Evolutionary conservation across 1,139 yeast genomes (phyloP).

Genomic region (Eremothecium coryli): DNA sequence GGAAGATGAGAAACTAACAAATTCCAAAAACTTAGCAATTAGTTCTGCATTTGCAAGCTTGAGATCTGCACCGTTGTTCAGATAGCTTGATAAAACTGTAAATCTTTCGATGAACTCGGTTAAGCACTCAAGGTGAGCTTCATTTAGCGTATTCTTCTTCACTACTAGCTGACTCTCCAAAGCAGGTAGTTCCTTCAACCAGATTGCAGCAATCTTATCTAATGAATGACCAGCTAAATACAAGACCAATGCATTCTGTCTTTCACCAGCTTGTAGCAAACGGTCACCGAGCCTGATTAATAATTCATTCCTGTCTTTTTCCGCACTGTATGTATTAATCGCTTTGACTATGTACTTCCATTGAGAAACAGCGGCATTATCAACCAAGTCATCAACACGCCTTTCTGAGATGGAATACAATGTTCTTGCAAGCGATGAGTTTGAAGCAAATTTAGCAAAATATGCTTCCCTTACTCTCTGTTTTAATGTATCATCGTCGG

Average conservation of each 20-base stretch:
- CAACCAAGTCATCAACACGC: conserved; percentile 63
- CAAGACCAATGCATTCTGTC: conserved; percentile 70
- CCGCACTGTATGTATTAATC: conserved; percentile 48
- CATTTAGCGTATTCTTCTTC: conserved; percentile 43
- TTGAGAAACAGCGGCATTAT: conserved; percentile 63
- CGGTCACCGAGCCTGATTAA: conserved; percentile 71
- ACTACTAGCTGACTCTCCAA: conserved; percentile 46
- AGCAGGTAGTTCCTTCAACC: conserved; percentile 68
- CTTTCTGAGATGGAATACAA: conserved; percentile 55
- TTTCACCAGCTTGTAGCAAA: conserved; percentile 39
- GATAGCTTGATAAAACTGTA: conserved; percentile 58
- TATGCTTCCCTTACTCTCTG: conserved; percentile 63
- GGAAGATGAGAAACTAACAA: conserved; percentile 69
- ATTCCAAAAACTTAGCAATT: conserved; percentile 44
- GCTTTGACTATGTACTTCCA: conserved; percentile 82
- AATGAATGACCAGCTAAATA: conserved; percentile 76
- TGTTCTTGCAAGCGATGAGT: conserved; percentile 58
- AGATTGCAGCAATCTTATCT: conserved; percentile 68
- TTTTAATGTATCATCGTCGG: conserved; percentile 48
- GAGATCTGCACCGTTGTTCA: conserved; percentile 37
- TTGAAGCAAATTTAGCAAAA: conserved; percentile 47
- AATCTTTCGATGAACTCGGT: conserved; percentile 78
- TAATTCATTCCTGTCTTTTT: conserved; percentile 36
- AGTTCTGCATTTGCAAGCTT: conserved; percentile 31
- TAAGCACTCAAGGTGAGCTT: conserved; percentile 77